Conservation (phyloP, 164 flowering plant genomes). For the Pachysandra terminalis region DNA sequence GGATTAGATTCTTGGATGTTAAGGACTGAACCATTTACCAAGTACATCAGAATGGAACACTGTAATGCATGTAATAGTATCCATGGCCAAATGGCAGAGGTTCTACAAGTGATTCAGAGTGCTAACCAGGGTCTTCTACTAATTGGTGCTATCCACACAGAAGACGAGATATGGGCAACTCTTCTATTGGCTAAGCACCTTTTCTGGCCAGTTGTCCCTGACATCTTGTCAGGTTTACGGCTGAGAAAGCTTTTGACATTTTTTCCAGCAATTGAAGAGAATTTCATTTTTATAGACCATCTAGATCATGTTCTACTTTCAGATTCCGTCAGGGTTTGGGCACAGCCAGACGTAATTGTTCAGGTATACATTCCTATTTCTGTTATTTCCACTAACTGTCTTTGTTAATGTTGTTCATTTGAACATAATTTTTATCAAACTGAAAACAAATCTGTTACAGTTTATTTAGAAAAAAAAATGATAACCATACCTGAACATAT, state of each 20-base stretch:
- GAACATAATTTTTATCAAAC: background rate
- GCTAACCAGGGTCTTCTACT: conserved; percentile 67
- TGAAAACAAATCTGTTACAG: background rate
- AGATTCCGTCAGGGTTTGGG: conserved; percentile 46
- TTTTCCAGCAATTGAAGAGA: conserved; percentile 37
- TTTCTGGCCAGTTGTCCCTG: conserved; percentile 84
- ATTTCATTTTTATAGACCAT: conserved; percentile 68
- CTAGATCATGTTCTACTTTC: conserved; percentile 83
- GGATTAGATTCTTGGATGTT: conserved; percentile 74
- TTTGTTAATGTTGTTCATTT: background rate
- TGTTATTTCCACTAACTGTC: background rate
- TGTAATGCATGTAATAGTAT: conserved; percentile 20
- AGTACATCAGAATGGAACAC: conserved; percentile 43
- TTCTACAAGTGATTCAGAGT: conserved; percentile 47
- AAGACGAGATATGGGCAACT: conserved; percentile 90
- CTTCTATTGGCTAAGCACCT: conserved; percentile 76
- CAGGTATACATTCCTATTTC: conserved; percentile 51
- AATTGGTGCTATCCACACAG: conserved; percentile 64
- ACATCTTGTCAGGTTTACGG: conserved; percentile 84
- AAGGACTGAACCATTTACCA: conserved; percentile 62
- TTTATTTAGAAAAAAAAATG: background rate
- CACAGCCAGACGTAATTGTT: conserved; percentile 61
- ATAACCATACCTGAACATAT: too few species aligned
- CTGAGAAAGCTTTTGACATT: conserved; percentile 48
- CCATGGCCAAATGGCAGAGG: conserved; percentile 39